Evolutionary conservation across 2,329 filamentous ascomycete genomes (phyloP).

Genomic region (Akanthomyces dipterigenus): DNA sequence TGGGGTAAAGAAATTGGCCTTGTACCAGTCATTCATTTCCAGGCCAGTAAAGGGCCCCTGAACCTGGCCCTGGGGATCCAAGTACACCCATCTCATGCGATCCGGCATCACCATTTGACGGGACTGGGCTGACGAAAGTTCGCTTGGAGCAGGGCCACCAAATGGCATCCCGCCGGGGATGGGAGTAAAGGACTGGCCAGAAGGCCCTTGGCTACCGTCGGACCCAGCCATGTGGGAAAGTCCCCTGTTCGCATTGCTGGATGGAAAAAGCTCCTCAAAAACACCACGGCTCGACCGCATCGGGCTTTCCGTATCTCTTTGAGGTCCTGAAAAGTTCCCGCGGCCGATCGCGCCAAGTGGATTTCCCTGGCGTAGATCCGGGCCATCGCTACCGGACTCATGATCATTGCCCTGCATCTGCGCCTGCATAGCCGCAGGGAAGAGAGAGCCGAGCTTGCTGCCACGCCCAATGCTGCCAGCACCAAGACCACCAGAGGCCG

Average conservation of each 20-base stretch:
- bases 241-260: constrained; percentile 20
- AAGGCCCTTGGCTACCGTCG: background rate
- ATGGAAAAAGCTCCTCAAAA: constrained; percentile 49
- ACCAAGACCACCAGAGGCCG: constrained; percentile 45
- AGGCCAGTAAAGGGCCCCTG: constrained; percentile 94
- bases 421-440: constrained; percentile 83
- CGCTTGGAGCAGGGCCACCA: constrained; percentile 28
- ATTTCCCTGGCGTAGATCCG: constrained; percentile 54
- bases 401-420: constrained; percentile 75
- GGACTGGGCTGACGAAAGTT: constrained; percentile 59
- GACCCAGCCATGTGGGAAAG: constrained; percentile 24
- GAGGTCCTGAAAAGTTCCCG: constrained; percentile 45
- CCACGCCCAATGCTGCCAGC: constrained; percentile 64
- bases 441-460: constrained; percentile 81
- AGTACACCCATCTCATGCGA: constrained; percentile 96
- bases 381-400: constrained; percentile 50
- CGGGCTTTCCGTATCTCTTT: constrained; percentile 53
- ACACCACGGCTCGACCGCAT: constrained; percentile 47
- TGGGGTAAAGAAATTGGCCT: constrained; percentile 93
- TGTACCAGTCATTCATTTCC: constrained; percentile 99
- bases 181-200: constrained; percentile 28
- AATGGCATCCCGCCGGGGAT: constrained; percentile 29
- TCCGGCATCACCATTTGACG: constrained; percentile 99
- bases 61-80: constrained; percentile 84
- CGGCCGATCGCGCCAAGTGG: constrained; percentile 63